These are phyloP conservation scores for Mallotus nudiflorus DNA, from an alignment of 345 rosid species.

Conservation along the genomic window DNA sequence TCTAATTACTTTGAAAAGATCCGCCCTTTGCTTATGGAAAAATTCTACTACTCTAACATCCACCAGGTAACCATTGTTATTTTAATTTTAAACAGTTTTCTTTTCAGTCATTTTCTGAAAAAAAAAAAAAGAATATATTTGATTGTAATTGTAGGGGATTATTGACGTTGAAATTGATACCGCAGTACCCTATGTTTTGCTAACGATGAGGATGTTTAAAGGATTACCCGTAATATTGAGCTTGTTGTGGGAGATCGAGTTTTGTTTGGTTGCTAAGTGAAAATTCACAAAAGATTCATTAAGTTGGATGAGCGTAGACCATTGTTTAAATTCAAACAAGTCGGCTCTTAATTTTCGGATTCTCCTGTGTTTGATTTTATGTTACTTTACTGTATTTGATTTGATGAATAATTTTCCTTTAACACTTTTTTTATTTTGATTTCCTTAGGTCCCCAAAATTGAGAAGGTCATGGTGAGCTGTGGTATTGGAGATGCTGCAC, in stretches of 20 bases:
- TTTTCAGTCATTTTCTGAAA: too few relatives aligned
- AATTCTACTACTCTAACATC: constrained; percentile 75
- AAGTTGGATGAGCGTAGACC: neutral
- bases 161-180: neutral
- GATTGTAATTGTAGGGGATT: neutral
- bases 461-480: constrained; percentile 88
- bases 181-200: neutral
- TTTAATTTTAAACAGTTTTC: neutral
- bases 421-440: neutral
- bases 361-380: too few relatives aligned
- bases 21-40: constrained; percentile 78
- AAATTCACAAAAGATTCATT: too few relatives aligned
- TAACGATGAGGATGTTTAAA: neutral
- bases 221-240: neutral
- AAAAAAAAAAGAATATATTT: neutral
- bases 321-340: neutral
- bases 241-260: too few relatives aligned
- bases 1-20: constrained; percentile 73
- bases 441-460: constrained; percentile 75
- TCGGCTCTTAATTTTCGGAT: too few relatives aligned
- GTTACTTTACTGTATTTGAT: neutral
- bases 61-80: constrained; percentile 53
- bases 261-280: too few relatives aligned
- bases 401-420: too few relatives aligned
- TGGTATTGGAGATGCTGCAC: constrained; percentile 95